These are phyloP conservation scores for Plantago coronopus DNA, from an alignment of 305 asterid species.

Conservation along the genomic window DNA sequence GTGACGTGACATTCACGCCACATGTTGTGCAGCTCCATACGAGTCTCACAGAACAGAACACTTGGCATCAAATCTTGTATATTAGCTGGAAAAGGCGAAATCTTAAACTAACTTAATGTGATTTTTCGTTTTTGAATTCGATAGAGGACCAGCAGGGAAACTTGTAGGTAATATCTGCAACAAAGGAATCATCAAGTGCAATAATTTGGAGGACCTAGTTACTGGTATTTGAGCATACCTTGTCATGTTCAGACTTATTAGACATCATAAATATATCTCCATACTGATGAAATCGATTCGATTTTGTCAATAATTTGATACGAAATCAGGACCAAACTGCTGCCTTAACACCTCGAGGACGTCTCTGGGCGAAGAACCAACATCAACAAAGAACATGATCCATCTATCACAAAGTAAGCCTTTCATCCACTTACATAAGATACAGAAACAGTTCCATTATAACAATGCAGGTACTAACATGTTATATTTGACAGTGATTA, in stretches of 20 bases:
- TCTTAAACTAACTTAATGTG: neutral
- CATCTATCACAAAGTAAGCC: slow-evolving; percentile 69
- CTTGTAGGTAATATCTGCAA: slow-evolving; percentile 53
- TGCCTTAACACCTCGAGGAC: slow-evolving; percentile 55
- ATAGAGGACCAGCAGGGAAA: slow-evolving; percentile 50
- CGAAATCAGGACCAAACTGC: slow-evolving; percentile 56
- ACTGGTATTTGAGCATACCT: slow-evolving; percentile 30
- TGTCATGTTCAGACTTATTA: no score
- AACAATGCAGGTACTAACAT: neutral
- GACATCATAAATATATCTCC: no score
- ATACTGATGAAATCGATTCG: no score
- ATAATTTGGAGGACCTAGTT: slow-evolving; percentile 34
- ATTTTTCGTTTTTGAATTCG: neutral
- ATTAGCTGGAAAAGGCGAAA: no score
- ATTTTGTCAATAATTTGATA: neutral
- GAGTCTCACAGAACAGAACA: no score
- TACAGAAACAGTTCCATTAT: neutral
- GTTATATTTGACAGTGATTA: slow-evolving; percentile 40
- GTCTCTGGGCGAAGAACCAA: slow-evolving; percentile 45
- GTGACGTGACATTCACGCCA: neutral
- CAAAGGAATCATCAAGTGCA: slow-evolving; percentile 36
- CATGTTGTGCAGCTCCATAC: no score
- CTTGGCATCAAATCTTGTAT: no score
- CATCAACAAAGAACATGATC: slow-evolving; percentile 69
- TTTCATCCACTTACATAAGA: neutral